Conservation (phyloP, 495 filamentous ascomycete species). For the Talaromyces nanjingensis region DNA sequence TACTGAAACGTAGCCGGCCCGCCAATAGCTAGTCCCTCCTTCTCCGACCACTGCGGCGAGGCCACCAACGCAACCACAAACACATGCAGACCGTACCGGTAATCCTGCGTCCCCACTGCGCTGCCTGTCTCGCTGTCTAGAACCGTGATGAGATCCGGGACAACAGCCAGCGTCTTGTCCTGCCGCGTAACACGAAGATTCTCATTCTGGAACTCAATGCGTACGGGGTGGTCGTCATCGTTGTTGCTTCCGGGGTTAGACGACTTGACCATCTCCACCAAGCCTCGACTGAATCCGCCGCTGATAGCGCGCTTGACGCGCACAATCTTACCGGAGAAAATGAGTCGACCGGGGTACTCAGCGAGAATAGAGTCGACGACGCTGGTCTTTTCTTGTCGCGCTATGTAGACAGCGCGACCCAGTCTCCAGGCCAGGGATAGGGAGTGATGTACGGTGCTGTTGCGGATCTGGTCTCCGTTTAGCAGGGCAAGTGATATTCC, state of each 20-base stretch:
- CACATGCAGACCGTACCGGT: conserved; percentile 53
- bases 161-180: conserved; percentile 45
- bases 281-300: background rate
- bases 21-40: background rate
- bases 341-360: background rate
- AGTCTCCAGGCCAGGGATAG: background rate
- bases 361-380: background rate
- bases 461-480: background rate
- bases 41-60: conserved; percentile 37
- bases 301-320: background rate
- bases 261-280: background rate
- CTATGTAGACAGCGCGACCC: background rate
- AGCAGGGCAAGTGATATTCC: background rate
- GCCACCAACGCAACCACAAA: conserved; percentile 50
- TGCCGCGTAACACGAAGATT: conserved; percentile 47
- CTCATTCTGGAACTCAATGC: conserved; percentile 56
- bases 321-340: background rate
- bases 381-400: background rate
- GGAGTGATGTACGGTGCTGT: background rate
- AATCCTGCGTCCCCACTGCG: conserved; percentile 55
- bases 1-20: background rate
- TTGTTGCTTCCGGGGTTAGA: no score
- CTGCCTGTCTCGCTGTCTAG: conserved; percentile 55
- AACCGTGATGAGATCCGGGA: conserved; percentile 57
- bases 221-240: conserved; percentile 9